These are phyloP conservation scores for Forsythia suspensa DNA, from an alignment of 257 asterid species.

Conservation along the genomic window DNA sequence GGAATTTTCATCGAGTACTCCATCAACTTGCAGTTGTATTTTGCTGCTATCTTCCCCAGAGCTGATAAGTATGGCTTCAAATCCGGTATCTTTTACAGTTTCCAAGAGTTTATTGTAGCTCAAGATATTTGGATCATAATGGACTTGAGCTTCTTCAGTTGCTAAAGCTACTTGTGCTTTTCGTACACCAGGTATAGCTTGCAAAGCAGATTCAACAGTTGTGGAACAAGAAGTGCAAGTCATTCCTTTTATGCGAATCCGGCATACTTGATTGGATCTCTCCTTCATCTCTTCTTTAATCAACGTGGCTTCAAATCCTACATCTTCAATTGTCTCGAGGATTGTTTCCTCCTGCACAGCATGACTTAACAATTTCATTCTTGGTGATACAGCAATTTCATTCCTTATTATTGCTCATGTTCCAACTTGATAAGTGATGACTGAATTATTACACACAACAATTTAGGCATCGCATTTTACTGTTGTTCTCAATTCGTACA, in stretches of 20 bases:
- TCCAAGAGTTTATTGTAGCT: slow-evolving; percentile 31
- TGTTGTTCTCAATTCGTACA: background rate
- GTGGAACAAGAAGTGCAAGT: slow-evolving; percentile 57
- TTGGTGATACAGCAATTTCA: background rate
- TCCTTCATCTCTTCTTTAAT: slow-evolving; percentile 33
- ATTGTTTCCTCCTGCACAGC: slow-evolving; percentile 46
- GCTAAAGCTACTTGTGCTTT: slow-evolving; percentile 51
- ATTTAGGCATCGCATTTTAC: background rate
- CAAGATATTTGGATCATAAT: slow-evolving; percentile 44
- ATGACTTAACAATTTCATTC: background rate
- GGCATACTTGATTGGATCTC: slow-evolving; percentile 38
- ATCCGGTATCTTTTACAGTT: slow-evolving; percentile 44
- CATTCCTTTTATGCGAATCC: slow-evolving; percentile 44
- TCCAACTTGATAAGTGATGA: background rate
- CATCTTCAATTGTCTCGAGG: slow-evolving; percentile 57
- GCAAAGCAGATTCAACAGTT: slow-evolving; percentile 51
- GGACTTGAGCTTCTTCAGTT: slow-evolving; percentile 40
- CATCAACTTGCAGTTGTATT: slow-evolving; percentile 46
- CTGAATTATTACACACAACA: background rate
- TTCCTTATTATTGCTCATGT: background rate
- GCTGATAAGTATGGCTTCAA: slow-evolving; percentile 45
- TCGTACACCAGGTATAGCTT: slow-evolving; percentile 44
- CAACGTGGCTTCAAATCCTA: slow-evolving; percentile 49
- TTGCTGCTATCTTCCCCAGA: slow-evolving; percentile 35
- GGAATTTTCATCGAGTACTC: slow-evolving; percentile 31